Evolutionary conservation across 1,139 yeast species (phyloP).

Genomic region (Tardiomyces blankii): DNA sequence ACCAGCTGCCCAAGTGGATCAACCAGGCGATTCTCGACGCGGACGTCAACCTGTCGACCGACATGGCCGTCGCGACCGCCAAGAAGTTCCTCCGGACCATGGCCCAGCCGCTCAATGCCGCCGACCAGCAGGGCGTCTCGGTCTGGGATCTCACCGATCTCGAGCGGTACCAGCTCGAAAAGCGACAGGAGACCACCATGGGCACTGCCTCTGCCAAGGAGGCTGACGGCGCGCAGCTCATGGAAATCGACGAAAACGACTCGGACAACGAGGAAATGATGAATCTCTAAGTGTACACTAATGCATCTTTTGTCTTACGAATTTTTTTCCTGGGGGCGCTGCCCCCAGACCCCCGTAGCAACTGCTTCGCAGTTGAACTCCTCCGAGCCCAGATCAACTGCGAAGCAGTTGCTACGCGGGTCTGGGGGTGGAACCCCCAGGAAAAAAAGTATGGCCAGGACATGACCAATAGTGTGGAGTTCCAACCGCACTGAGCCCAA

Average conservation of each 20-base stretch:
- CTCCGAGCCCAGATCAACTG: no score
- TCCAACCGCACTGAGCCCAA: no score
- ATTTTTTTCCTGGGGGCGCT: no score
- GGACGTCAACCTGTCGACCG: slow-evolving; percentile 85
- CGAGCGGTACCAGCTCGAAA: slow-evolving; percentile 9
- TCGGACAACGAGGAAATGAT: not conserved
- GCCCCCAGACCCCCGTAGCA: no score
- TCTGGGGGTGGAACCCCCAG: no score
- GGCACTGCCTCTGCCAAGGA: not conserved
- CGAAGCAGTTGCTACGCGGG: no score
- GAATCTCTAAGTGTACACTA: not conserved
- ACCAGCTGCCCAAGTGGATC: slow-evolving; percentile 94
- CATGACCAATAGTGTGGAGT: no score
- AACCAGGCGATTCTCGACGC: slow-evolving; percentile 88
- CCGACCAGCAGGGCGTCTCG: slow-evolving; percentile 89
- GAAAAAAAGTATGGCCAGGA: no score
- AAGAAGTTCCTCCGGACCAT: slow-evolving; percentile 82
- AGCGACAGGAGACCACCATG: not conserved
- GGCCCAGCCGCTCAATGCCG: slow-evolving; percentile 89
- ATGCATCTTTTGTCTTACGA: not conserved
- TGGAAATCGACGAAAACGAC: not conserved
- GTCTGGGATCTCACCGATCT: slow-evolving; percentile 65
- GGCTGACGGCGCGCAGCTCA: not conserved
- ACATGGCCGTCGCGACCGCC: slow-evolving; percentile 94
- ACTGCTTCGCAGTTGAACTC: no score